Conservation (phyloP, 306 rosid species). For the Fragaria nilgerrensis region DNA sequence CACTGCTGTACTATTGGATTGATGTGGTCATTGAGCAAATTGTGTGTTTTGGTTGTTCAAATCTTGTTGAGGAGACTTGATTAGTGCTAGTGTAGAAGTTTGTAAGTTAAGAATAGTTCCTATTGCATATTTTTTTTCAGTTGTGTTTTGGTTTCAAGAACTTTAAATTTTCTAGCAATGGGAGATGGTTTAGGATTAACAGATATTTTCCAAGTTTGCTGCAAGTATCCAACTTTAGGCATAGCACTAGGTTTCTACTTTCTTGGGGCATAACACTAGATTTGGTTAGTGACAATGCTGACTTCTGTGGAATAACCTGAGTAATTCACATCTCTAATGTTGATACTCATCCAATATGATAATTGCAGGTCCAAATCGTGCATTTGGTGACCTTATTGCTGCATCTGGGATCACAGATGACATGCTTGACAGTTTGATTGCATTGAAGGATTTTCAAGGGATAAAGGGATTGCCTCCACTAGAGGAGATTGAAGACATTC, state of each 20-base stretch:
- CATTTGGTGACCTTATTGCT: slow-evolving; percentile 86
- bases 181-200: background rate
- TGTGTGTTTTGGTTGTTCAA: background rate
- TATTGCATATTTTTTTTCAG: background rate
- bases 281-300: background rate
- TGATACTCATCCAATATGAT: background rate
- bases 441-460: slow-evolving; percentile 74
- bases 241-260: too few species aligned
- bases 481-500: slow-evolving; percentile 61
- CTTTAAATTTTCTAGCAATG: background rate
- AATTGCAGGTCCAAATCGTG: slow-evolving; percentile 69
- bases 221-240: too few species aligned
- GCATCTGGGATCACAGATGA: slow-evolving; percentile 93
- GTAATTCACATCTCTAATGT: background rate
- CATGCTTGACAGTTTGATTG: slow-evolving; percentile 91
- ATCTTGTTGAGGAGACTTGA: background rate
- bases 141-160: background rate
- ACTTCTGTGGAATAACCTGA: background rate
- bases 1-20: background rate
- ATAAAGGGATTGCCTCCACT: slow-evolving; percentile 87
- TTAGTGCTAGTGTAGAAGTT: background rate
- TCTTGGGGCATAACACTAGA: background rate
- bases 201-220: background rate
- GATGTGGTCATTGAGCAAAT: background rate
- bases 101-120: background rate